A percentile compares a stretch with the other conserved stretches of the same genome.
These are phyloP conservation scores for Arthroderma sp. DNA, from an alignment of 2,329 filamentous ascomycete genomes.

Conservation along the genomic window DNA sequence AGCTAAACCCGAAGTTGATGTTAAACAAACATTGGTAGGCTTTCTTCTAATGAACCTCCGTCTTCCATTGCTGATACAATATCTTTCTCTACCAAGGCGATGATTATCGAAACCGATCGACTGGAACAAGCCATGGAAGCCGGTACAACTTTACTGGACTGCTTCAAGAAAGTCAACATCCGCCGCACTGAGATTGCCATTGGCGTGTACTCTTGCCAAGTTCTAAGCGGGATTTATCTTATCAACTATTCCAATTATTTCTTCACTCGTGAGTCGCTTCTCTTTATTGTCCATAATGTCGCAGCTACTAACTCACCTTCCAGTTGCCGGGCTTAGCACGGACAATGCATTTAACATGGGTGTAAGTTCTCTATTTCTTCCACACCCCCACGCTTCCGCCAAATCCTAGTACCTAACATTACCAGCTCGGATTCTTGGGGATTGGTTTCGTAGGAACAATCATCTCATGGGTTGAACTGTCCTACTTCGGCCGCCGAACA, in stretches of 20 bases:
- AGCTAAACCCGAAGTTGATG: conserved; percentile 11
- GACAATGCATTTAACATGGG: conserved; percentile 27
- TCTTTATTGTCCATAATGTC: neutral
- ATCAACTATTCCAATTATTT: conserved; percentile 22
- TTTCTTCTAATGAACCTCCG: neutral
- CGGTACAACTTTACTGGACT: conserved; percentile 24
- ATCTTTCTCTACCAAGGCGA: conserved; percentile 4
- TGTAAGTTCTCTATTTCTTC: conserved; percentile 10
- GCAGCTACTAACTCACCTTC: neutral
- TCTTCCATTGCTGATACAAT: too few relatives aligned
- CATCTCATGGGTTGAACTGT: conserved; percentile 23
- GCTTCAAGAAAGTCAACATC: conserved; percentile 30
- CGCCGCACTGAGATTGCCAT: conserved; percentile 32
- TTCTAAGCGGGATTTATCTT: conserved; percentile 32
- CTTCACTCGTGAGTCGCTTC: conserved; percentile 12
- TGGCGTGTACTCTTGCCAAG: conserved; percentile 32
- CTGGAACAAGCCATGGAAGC: conserved; percentile 29
- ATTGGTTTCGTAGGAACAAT: conserved; percentile 28
- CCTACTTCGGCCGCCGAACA: conserved; percentile 21
- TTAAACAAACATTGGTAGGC: conserved; percentile 10
- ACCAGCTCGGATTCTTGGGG: conserved; percentile 22
- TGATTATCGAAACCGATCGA: conserved; percentile 13
- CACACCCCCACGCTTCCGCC: neutral
- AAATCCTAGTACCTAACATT: neutral
- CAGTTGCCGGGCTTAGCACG: conserved; percentile 17